phyloP scores from a whole-genome alignment of 495 filamentous ascomycete genomes.

The Pyrenopolyporus hunteri region DNA sequence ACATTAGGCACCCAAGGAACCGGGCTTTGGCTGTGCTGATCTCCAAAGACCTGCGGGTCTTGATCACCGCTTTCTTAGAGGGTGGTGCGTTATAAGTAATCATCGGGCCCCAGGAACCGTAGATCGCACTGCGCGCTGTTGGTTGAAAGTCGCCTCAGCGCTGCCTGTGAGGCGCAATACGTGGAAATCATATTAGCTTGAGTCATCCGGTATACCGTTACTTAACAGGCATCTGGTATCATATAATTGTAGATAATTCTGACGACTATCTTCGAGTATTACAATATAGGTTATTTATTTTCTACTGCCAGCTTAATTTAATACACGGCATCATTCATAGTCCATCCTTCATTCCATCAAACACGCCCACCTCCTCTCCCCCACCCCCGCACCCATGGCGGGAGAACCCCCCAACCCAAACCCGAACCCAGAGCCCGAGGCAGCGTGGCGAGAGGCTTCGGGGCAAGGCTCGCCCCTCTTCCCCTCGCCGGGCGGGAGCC shows the following conservation, averaged over 20 bases:
- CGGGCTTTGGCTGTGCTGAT: no score
- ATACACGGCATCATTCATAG: no score
- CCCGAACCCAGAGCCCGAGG: background rate
- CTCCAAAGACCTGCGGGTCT: background rate
- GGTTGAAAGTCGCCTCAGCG: background rate
- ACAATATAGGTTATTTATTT: no score
- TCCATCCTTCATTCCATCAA: no score
- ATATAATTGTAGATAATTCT: no score
- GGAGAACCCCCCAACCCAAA: no score
- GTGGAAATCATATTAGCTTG: background rate
- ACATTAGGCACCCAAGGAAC: no score
- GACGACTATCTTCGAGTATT: no score
- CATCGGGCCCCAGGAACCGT: background rate
- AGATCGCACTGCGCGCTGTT: background rate
- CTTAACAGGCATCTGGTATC: background rate
- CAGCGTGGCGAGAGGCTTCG: background rate
- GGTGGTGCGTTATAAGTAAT: background rate
- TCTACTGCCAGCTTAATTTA: no score
- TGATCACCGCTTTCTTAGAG: background rate
- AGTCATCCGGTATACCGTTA: background rate
- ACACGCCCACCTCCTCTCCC: no score
- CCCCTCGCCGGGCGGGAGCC: background rate
- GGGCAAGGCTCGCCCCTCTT: background rate
- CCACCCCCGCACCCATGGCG: no score
- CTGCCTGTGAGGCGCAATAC: background rate